Conservation (phyloP, 2,329 filamentous ascomycete species). For the Monosporascus sp. region DNA sequence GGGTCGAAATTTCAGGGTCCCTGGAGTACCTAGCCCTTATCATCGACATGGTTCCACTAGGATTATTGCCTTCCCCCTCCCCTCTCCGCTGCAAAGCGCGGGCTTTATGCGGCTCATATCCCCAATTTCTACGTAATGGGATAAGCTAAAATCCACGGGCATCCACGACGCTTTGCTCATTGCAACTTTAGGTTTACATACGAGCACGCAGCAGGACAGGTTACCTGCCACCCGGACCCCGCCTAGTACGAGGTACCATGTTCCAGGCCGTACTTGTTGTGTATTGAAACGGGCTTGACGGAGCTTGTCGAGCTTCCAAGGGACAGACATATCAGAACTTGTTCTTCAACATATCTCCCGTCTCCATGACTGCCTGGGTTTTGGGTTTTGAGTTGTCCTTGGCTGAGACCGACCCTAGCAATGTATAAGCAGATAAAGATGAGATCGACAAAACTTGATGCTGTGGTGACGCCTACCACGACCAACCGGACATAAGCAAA, state of each 20-base stretch:
- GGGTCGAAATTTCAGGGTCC: not conserved
- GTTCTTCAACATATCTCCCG: too few relatives aligned
- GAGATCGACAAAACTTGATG: not conserved
- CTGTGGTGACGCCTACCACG: too few relatives aligned
- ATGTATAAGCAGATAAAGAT: not conserved
- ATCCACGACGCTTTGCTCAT: not conserved
- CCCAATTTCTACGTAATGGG: not conserved
- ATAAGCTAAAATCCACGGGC: not conserved
- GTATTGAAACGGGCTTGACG: too few relatives aligned
- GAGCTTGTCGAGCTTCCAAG: too few relatives aligned
- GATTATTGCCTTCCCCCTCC: not conserved
- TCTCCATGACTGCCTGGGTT: not conserved
- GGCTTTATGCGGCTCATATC: not conserved
- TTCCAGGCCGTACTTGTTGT: too few relatives aligned
- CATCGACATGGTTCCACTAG: not conserved
- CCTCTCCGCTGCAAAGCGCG: not conserved
- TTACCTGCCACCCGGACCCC: too few relatives aligned
- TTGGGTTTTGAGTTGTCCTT: not conserved
- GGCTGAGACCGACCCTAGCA: not conserved
- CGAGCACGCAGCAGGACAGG: too few relatives aligned
- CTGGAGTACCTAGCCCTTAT: not conserved
- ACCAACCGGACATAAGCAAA: too few relatives aligned
- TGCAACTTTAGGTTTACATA: not conserved
- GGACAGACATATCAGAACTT: too few relatives aligned
- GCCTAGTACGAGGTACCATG: too few relatives aligned